Conservation (phyloP, 139 green algal species). For the Haematococcus lacustris region DNA sequence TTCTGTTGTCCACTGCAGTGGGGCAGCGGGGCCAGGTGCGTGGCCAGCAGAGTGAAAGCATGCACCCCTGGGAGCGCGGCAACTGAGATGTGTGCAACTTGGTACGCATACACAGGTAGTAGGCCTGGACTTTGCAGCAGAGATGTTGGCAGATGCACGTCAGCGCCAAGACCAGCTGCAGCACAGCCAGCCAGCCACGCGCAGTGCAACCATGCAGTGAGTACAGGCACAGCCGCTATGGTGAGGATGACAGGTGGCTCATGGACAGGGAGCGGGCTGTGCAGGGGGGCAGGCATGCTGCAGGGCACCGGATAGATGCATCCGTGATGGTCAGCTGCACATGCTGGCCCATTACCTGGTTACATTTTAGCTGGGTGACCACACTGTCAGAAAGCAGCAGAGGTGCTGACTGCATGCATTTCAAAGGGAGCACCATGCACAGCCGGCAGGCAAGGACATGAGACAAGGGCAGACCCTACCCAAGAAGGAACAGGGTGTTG, state of each 20-base stretch:
- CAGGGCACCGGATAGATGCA: neutral
- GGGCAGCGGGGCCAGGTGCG: slow-evolving; percentile 48
- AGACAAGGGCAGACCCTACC: no score
- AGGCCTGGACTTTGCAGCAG: slow-evolving; percentile 72
- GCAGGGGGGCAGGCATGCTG: neutral
- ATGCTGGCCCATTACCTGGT: neutral
- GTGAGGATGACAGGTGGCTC: neutral
- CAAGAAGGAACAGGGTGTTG: no score
- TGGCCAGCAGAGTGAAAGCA: no score
- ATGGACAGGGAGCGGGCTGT: neutral
- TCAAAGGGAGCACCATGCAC: no score
- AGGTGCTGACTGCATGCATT: neutral
- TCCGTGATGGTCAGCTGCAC: neutral
- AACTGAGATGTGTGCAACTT: neutral
- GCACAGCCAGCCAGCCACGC: neutral
- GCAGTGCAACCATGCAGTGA: slow-evolving; percentile 16
- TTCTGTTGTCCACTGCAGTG: slow-evolving; percentile 72
- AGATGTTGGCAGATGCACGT: slow-evolving; percentile 68
- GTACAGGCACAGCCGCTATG: slow-evolving; percentile 1
- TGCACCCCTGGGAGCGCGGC: neutral
- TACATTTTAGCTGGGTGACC: neutral
- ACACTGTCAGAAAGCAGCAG: neutral
- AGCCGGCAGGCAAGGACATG: no score
- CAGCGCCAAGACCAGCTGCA: slow-evolving; percentile 6
- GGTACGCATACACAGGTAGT: neutral